Evolutionary conservation across 2,329 filamentous ascomycete species (phyloP), one percentile per base, ranked within the genome.

Genomic region (Microdochium bolleyi): DNA sequence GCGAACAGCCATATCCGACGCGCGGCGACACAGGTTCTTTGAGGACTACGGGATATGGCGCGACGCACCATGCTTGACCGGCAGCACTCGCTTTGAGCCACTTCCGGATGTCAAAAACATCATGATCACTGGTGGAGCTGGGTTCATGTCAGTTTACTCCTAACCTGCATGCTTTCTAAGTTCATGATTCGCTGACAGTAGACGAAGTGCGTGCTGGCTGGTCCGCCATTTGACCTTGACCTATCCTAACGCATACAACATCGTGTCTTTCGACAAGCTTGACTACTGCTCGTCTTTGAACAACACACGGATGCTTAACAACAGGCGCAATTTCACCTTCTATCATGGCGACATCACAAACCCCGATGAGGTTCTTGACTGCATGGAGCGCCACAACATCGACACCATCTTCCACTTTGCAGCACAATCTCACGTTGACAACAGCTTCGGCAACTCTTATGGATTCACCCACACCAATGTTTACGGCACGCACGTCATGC

Each of bases 391-490:
- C 55, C 76, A 89, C 71, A 77, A 81, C 32, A 86, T 92, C 61
- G 89, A 92, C 65, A 90, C 87, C 51, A 78, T 94, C 56, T 83
- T 92, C 67, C 88, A 92, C 68, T 91, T 94, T 62, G 89, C 89
- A 2, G 89, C 89, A n/a, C 86, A 91, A 70, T 89, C 87, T 8
- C 88, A 92, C 64, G 89, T 94, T 50, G 88, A 92, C 62, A 70
- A 90, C 61, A 89, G 85, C 64, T 94, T 94, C 62, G 86, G 86
- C 50, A 90, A 92, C 70, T 89, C 87, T 10, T 89, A 89, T 66
- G 79, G 83, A 51, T 92, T 92, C 69, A 92, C 87, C 0, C 83
- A 85, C 60, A 91, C 85, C 53, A 94, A 92, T 60, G 88, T 92
- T 14, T 86, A 88, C 58, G 89, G 88, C 48, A 92, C 89, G n/a